phyloP scores from a whole-genome alignment of 139 green algal species.

The Closterium sp. region DNA sequence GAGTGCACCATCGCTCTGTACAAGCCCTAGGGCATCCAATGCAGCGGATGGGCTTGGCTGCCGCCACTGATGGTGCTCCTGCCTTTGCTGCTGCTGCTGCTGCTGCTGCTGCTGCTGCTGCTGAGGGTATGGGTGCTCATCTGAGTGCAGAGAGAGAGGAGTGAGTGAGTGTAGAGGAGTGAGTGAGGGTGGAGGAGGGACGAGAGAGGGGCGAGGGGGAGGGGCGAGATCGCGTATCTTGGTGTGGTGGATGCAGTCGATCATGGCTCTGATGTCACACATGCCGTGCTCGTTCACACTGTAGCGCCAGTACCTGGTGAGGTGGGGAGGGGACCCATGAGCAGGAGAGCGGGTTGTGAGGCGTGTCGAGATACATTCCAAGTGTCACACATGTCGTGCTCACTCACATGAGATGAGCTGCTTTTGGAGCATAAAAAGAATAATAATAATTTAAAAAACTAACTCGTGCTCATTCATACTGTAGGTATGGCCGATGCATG shows the following conservation, averaged over 20 bases:
- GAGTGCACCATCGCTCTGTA: background rate
- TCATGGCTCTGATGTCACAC: conserved; percentile 46
- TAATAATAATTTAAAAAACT: no score
- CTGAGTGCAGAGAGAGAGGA: no score
- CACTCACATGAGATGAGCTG: no score
- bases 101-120: background rate
- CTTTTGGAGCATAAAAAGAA: no score
- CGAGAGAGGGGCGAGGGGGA: background rate
- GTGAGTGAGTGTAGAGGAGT: background rate
- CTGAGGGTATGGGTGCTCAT: background rate
- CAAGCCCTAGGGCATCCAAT: background rate
- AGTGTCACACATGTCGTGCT: conserved; percentile 50
- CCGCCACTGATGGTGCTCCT: background rate
- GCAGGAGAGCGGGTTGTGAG: conserved; percentile 50
- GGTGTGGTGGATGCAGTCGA: conserved; percentile 78
- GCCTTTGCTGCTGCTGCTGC: background rate
- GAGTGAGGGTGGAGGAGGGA: background rate
- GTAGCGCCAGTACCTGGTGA: conserved; percentile 79
- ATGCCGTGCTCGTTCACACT: conserved; percentile 71
- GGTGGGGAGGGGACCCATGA: background rate
- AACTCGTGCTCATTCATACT: no score
- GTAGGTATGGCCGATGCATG: no score
- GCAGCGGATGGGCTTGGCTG: background rate
- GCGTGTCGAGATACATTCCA: conserved; percentile 83
- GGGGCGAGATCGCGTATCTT: conserved; percentile 76